Evolutionary conservation across 371 early-diverging fungal genomes (phyloP), one percentile per base, ranked within the genome.

Genomic region (Circinella minor): DNA sequence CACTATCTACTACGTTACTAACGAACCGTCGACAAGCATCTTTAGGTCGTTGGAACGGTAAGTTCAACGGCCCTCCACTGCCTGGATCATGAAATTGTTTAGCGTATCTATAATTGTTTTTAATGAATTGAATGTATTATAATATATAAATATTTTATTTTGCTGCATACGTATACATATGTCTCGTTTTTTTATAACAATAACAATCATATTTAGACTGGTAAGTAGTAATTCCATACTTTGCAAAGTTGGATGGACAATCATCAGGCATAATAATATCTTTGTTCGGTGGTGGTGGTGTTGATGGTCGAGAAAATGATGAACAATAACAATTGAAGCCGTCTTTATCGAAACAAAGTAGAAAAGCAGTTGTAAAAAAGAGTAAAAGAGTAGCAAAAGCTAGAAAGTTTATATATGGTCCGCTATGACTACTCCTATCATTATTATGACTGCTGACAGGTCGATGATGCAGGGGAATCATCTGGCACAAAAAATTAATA

Each of bases 1-100:
- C 78, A 39, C 71, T 48, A 46, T 82, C 77, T n/a, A 83, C 76
- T 11, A 79, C 78, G 39, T 47, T 36, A 54, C 86, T 83, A 7
- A 75, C 74, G 47, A 85, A 85, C 38, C 71, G 67, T 48, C 85
- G 76, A 49, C 84, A 83, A 18, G 77, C 73, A 65, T 77, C 78
- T 11, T 75, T 61, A 27, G 84, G 84, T 39, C 84, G 65, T 62
- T 83, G 84, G 66, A 83, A 81, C 3, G 84, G 80, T 17, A 83
- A 61, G 37, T 75, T 65, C 15, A 81, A 62, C 46, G 76, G 55
- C 6, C 84, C 84, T 10, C 71, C 74, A 57, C 84, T 83, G 0
- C 72, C 80, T n/a, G 84, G 84, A 13, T 39, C 63, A 75, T 83
- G 81, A 49, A 73, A 81, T 4, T 13, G 9, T 55, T 51, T 36